These are phyloP conservation scores for Amoebophrya sp. DNA, from an alignment of 169 alveolate species.

Conservation along the genomic window DNA sequence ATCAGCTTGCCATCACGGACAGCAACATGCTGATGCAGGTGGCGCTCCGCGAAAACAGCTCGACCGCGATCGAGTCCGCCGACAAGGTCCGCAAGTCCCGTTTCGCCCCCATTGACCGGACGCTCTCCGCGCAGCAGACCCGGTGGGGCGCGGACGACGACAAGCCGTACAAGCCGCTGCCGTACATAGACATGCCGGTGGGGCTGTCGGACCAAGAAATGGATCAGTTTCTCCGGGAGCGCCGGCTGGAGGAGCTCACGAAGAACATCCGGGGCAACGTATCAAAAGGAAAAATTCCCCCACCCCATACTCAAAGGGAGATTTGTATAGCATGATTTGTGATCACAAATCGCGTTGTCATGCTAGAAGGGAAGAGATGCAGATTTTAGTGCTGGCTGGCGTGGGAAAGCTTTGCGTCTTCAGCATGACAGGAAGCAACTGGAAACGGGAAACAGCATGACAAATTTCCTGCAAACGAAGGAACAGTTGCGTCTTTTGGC, in stretches of 20 bases:
- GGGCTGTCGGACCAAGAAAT: conserved; percentile 74
- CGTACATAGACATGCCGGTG: conserved; percentile 77
- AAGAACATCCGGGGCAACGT: conserved; percentile 55
- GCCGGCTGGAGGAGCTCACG: conserved; percentile 74
- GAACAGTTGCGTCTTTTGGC: too few relatives aligned
- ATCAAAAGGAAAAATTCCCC: too few relatives aligned
- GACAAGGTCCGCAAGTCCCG: not conserved
- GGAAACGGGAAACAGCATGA: too few relatives aligned
- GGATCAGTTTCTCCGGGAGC: conserved; percentile 81
- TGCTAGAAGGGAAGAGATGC: too few relatives aligned
- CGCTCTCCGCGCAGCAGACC: too few relatives aligned
- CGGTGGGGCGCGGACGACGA: conserved; percentile 33
- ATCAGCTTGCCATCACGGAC: not conserved
- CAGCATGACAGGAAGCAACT: too few relatives aligned
- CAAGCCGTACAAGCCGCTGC: conserved; percentile 74
- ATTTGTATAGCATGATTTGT: too few relatives aligned
- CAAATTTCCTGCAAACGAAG: too few relatives aligned
- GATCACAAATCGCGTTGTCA: too few relatives aligned
- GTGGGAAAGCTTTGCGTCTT: too few relatives aligned
- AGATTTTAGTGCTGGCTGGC: too few relatives aligned
- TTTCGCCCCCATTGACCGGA: not conserved
- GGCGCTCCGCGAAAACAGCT: not conserved
- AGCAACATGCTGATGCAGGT: not conserved
- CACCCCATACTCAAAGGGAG: too few relatives aligned
- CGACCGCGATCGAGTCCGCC: not conserved